Base-by-base conservation (phyloP, 768 basidiomycete species). In the Amanita rubescens region DNA sequence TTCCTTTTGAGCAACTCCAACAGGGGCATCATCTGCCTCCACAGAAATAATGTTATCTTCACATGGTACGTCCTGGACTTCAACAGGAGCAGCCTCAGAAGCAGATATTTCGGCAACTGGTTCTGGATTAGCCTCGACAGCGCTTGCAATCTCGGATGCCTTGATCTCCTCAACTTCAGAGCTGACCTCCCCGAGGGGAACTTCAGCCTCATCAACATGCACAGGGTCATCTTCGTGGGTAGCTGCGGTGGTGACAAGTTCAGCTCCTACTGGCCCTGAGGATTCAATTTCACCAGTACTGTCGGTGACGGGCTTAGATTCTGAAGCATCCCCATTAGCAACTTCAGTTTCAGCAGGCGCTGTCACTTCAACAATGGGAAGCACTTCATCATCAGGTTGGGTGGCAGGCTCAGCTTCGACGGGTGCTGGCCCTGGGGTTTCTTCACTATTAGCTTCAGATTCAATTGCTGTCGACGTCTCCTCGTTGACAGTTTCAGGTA, bases 11-110 rank as follows among this genome's bases (percentile, higher is more conserved):
- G 35, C 43, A 41, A 14, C 44, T 27, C 35, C 34, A 19, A n/a
- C 55, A n/a, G 46, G 33, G 27, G 33, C 25, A 53, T 41, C 38
- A 35, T 58, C 53, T 30, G 33, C 15, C 33, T 51, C 24, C 15
- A 32, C 39, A 30, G 20, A 15, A 39, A 17, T 39, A n/a, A n/a
- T n/a, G n/a, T n/a, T n/a, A n/a, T 15, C 7, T 17, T 34, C 44
- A n/a, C 35, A 12, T 45, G n/a, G n/a, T 32, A 22, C 41, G 9
- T 33, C 25, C 11, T 38, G 20, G 10, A 30, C 42, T 34, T 20
- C 43, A 38, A 37, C 10, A 47, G 25, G n/a, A 25, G 51, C 51
- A 43, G 22, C 14, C 33, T 43, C 51, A 7, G 3, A 8, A 4
- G 8, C 49, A 15, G 15, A 12, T 11, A 51, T 20, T 51, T 37